Base-by-base conservation (phyloP, 176 grass and related monocot genomes). In the Puccinellia tenuiflora region DNA sequence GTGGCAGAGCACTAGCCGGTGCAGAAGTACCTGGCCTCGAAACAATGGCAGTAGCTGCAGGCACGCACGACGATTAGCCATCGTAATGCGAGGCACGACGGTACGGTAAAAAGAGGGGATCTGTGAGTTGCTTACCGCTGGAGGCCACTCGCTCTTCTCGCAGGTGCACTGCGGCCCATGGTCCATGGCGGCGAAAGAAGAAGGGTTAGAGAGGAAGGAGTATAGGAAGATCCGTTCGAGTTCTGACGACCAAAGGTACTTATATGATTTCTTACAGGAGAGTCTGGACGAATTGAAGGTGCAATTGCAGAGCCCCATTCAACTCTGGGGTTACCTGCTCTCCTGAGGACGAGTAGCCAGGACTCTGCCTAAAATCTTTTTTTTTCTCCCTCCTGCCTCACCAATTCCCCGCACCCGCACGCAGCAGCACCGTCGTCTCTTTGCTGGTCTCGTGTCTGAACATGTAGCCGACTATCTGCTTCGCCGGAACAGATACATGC, bases 41-140 rank as follows among this genome's bases (percentile, higher is more conserved):
- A 81, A 24, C 73, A 86, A 9, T 52, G 6, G 24, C 80, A 79
- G 59, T 83, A 85, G 7, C 82, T 81, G 82, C 50, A 54, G 12
- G 20, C 65, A 39, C 20, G 53, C 53, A 63, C 13, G n/a, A n/a
- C n/a, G n/a, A n/a, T n/a, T n/a, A n/a, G n/a, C n/a, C n/a, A n/a
- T n/a, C n/a, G n/a, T n/a, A n/a, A n/a, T n/a, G n/a, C n/a, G n/a
- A n/a, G n/a, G n/a, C n/a, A n/a, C n/a, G n/a, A n/a, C n/a, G n/a
- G n/a, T 4, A 59, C 54, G 24, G 22, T 7, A 6, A 62, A 26
- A 62, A 62, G 1, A 62, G 12, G 26, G 25, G 26, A 62, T 1
- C 30, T 3, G 69, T 70, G 21, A 24, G 21, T 26, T 45, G 0
- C 68, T 50, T 50, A 73, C 70, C 43, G 70, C 45, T 51, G 70